A percentile compares a stretch with the other conserved stretches of the same genome.
phyloP scores from a whole-genome alignment of 331 rosid genomes.

The Quercus phellos region DNA sequence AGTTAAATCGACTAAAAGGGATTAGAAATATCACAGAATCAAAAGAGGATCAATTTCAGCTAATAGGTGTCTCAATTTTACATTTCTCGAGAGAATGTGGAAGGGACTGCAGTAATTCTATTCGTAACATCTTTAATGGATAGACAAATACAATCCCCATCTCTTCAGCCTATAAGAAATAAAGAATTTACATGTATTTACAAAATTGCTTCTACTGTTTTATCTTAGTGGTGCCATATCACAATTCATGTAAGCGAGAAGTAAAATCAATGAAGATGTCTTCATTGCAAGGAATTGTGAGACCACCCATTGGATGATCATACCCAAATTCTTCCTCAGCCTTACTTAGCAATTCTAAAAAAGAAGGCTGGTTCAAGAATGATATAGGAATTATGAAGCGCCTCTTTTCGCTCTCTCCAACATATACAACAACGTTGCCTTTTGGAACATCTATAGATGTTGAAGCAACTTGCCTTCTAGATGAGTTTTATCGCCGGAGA shows the following conservation, averaged over 20 bases:
- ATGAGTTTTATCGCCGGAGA: not conserved
- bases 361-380: conserved; percentile 20
- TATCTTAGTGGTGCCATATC: no score
- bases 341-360: conserved; percentile 8
- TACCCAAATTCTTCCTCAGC: conserved; percentile 34
- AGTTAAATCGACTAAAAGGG: no score
- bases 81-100: no score
- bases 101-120: no score
- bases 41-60: no score
- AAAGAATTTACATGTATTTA: no score
- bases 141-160: no score
- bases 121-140: no score
- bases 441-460: not conserved
- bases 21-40: no score
- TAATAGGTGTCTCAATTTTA: no score
- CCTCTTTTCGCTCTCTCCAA: conserved; percentile 24
- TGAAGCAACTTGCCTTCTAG: not conserved
- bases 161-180: no score
- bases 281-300: conserved; percentile 34
- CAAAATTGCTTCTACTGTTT: no score
- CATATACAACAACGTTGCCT: conserved; percentile 27
- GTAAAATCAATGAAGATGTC: conserved; percentile 13
- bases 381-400: conserved; percentile 27
- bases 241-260: not conserved
- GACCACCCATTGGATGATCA: conserved; percentile 30